A percentile compares a stretch with the other conserved stretches of the same genome.
Evolutionary conservation across 768 basidiomycete genomes (phyloP).

Genomic region (Boletus eberwhitei): DNA sequence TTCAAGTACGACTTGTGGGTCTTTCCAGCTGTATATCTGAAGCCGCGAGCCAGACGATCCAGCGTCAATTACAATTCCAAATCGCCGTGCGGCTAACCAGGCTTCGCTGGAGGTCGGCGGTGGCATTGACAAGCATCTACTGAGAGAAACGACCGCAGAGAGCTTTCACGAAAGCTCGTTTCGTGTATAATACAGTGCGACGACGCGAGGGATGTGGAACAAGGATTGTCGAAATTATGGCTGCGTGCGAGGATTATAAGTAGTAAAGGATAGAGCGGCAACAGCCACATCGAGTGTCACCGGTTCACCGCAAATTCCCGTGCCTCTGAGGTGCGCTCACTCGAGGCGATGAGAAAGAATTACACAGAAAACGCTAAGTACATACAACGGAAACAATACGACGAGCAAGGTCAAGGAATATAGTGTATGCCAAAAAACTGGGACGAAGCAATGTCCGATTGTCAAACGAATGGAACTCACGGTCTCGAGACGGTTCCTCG

Average conservation of each 20-base stretch:
- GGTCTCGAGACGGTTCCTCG: slow-evolving; percentile 19
- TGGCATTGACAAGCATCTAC: slow-evolving; percentile 53
- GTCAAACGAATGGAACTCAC: slow-evolving; percentile 1
- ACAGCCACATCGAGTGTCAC: slow-evolving; percentile 4
- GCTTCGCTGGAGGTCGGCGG: slow-evolving; percentile 67
- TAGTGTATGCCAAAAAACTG: neutral
- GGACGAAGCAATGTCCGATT: slow-evolving; percentile 12
- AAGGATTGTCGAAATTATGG: neutral
- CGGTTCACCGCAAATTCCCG: neutral
- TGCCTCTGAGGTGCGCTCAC: neutral
- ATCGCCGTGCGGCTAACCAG: slow-evolving; percentile 78
- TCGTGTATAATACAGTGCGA: slow-evolving; percentile 8
- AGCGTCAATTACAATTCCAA: slow-evolving; percentile 96
- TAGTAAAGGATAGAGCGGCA: neutral
- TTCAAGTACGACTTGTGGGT: slow-evolving; percentile 62
- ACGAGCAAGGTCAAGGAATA: neutral
- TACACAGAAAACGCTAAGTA: slow-evolving; percentile 1
- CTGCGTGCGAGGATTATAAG: neutral
- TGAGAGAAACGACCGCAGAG: slow-evolving; percentile 23
- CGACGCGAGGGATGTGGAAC: neutral
- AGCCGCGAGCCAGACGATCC: slow-evolving; percentile 95
- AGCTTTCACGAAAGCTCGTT: slow-evolving; percentile 17
- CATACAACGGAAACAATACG: neutral
- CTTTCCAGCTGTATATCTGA: slow-evolving; percentile 96
- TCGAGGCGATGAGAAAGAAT: neutral